Conservation (phyloP, 2,329 filamentous ascomycete species). For the Apiospora kogelbergensis region DNA sequence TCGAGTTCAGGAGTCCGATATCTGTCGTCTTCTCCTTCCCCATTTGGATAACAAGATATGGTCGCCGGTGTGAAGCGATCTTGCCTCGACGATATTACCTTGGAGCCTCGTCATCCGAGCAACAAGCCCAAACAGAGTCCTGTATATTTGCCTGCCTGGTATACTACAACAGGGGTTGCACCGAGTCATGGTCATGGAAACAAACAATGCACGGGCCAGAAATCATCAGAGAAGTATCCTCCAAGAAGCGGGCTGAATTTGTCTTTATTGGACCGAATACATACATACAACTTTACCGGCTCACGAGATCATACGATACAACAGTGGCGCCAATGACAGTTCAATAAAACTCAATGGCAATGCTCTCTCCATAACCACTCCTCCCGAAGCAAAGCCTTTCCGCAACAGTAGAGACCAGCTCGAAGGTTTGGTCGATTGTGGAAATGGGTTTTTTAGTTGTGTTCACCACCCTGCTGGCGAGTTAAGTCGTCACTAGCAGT, state of each 20-base stretch:
- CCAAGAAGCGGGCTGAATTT: background rate
- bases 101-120: background rate
- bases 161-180: background rate
- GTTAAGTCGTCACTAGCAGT: slow-evolving; percentile 71
- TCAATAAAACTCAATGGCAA: background rate
- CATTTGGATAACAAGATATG: background rate
- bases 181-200: background rate
- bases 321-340: background rate
- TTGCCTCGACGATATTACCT: background rate
- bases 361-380: background rate
- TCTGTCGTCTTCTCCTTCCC: background rate
- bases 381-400: too few species aligned
- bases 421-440: background rate
- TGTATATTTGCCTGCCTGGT: background rate
- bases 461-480: slow-evolving; percentile 68
- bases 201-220: background rate
- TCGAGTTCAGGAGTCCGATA: background rate
- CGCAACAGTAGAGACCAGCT: background rate
- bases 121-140: background rate
- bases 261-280: slow-evolving; percentile 4
- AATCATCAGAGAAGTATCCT: background rate
- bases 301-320: background rate
- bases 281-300: background rate
- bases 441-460: slow-evolving; percentile 45
- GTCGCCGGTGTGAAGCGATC: too few species aligned